phyloP scores from a whole-genome alignment of 2,329 filamentous ascomycete genomes.

The Dactylellina leptospora region DNA sequence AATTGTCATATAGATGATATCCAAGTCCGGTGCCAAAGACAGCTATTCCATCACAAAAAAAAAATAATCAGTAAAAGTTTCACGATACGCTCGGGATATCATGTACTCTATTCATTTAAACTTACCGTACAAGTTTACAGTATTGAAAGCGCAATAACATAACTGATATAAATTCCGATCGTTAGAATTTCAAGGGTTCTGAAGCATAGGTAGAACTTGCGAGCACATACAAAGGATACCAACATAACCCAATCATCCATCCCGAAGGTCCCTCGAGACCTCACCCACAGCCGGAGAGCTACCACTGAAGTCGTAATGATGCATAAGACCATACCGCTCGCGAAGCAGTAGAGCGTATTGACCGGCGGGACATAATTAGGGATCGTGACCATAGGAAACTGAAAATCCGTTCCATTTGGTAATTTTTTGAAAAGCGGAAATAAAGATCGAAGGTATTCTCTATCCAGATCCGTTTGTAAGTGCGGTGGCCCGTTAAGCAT shows the following conservation, averaged over 20 bases:
- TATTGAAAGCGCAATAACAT: not conserved
- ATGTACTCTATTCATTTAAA: not conserved
- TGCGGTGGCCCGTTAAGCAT: no score
- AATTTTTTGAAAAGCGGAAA: conserved; percentile 19
- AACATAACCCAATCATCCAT: conserved; percentile 42
- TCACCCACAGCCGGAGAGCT: conserved; percentile 16
- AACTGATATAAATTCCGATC: not conserved
- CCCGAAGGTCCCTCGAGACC: conserved; percentile 15
- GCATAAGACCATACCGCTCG: conserved; percentile 8
- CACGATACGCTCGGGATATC: no score
- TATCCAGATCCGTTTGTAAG: conserved; percentile 29
- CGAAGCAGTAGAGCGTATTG: conserved; percentile 31
- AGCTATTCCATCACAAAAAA: not conserved
- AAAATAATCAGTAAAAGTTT: no score
- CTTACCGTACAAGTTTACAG: conserved; percentile 31
- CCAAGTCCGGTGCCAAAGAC: conserved; percentile 23
- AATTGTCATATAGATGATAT: conserved; percentile 32
- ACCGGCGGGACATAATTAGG: conserved; percentile 28
- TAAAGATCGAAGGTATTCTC: conserved; percentile 18
- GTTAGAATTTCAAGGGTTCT: not conserved
- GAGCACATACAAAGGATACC: conserved; percentile 25
- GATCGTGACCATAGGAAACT: conserved; percentile 20
- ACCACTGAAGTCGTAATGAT: conserved; percentile 6
- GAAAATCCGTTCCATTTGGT: conserved; percentile 8
- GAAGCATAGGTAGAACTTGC: not conserved